Evolutionary conservation across 1,284 basidiomycete genomes (phyloP), one percentile per base, ranked within the genome.

Genomic region (Fomes fomentarius): DNA sequence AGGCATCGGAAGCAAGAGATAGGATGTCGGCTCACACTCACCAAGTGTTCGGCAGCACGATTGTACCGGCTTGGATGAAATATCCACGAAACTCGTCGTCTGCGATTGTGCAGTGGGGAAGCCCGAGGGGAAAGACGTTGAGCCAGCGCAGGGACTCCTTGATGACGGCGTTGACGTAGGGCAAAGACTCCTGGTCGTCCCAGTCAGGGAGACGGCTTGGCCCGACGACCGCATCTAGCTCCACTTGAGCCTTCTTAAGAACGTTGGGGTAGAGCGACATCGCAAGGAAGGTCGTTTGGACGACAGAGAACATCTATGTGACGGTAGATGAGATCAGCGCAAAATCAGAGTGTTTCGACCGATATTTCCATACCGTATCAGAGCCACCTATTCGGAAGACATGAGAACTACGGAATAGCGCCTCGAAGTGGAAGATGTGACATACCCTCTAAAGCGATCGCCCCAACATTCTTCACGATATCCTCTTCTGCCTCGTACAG

Each of bases 261-360:
- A 72, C 64, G 2, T 76, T 71, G 0, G 71, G 76, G 42, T 71
- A 61, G 33, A 70, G 63, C 1, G 70, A 40, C 68, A 74, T 69
- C 0, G 70, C 67, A 7, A 76, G 45, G 63, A 54, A 74, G 63
- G 55, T 72, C 69, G 53, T 42, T 44, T 61, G 45, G 1, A 71
- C 42, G 17, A 31, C 21, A 4, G 44, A 34, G 15, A 41, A 25
- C 28, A 34, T 34, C 50, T 52, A 14, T 1, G 5, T 10, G 10
- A 22, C 30, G 11, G 9, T 5, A 24, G 2, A 2, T 14, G 6
- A 9, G 1, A 26, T 11, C 6, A 15, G 34, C 8, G 35, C 7
- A 31, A 9, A 14, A 1, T n/a, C 47, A 7, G n/a, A 30, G 28
- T 6, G 28, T 30, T 12, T 30, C 28, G 28, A 6, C 12, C 28